These are phyloP conservation scores for Hippophae rhamnoides DNA, from an alignment of 306 rosid species.

Conservation along the genomic window DNA sequence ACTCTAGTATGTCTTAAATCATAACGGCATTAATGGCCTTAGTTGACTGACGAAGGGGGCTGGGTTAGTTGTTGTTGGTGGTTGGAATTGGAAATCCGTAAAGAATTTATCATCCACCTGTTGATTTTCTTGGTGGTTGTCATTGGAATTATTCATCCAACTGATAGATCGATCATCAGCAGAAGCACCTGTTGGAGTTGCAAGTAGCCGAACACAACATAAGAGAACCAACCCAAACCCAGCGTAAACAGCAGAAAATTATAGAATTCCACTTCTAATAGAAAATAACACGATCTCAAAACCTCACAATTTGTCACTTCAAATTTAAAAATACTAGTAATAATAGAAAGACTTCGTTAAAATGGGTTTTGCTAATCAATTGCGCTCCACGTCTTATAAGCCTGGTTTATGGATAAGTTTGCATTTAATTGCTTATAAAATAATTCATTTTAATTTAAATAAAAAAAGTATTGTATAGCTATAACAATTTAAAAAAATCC, in stretches of 20 bases:
- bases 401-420: too few species aligned
- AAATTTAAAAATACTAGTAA: too few species aligned
- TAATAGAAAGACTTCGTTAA: too few species aligned
- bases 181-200: constrained; percentile 59
- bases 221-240: neutral
- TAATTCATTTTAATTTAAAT: too few species aligned
- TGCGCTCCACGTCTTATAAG: too few species aligned
- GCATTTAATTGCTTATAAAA: too few species aligned
- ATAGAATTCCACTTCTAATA: too few species aligned
- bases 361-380: too few species aligned
- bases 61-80: neutral
- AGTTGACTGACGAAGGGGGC: constrained; percentile 4
- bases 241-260: neutral
- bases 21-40: constrained; percentile 25
- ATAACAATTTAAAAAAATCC: too few species aligned
- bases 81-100: constrained; percentile 61
- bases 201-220: constrained; percentile 32
- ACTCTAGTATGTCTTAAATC: constrained; percentile 30
- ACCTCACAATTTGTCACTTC: too few species aligned
- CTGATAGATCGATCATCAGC: constrained; percentile 26
- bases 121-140: constrained; percentile 26
- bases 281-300: too few species aligned
- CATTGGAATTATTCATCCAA: constrained; percentile 34
- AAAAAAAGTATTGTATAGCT: too few species aligned
- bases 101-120: constrained; percentile 25